phyloP scores from a whole-genome alignment of 805 yeast genomes.

The baker's yeast (Saccharomyces cerevisiae) region DNA sequence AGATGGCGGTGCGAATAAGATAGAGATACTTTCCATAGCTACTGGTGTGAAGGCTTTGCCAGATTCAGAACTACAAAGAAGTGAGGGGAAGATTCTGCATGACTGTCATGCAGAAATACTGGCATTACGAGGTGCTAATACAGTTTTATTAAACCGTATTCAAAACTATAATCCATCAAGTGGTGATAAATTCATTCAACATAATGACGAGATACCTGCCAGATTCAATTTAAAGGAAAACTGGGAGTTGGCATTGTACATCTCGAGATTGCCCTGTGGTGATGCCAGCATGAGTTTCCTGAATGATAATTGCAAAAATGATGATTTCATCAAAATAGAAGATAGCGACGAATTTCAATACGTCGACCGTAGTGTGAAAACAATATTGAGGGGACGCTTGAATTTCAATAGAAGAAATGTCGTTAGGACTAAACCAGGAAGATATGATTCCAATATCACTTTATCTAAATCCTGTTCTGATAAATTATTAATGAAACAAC shows the following conservation, averaged over 20 bases:
- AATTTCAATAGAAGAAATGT: conserved; percentile 48
- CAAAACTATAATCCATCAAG: conserved; percentile 3
- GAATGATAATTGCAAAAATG: conserved; percentile 4
- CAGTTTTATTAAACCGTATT: conserved; percentile 45
- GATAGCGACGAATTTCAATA: conserved; percentile 23
- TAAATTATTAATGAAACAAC: conserved; percentile 61
- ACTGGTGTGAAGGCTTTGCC: conserved; percentile 85
- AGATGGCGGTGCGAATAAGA: conserved; percentile 7
- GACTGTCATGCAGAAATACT: conserved; percentile 89
- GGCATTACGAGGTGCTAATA: conserved; percentile 62
- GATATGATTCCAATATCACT: conserved; percentile 66
- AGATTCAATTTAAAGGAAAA: conserved; percentile 30
- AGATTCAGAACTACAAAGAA: conserved; percentile 34
- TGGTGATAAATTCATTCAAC: conserved; percentile 4
- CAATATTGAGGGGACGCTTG: conserved; percentile 53
- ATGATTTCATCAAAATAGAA: conserved; percentile 11
- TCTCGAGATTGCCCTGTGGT: conserved; percentile 85
- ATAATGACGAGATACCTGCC: background rate
- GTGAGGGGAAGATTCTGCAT: conserved; percentile 60
- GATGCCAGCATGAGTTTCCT: conserved; percentile 62
- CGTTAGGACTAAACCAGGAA: conserved; percentile 89
- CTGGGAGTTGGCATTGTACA: conserved; percentile 47
- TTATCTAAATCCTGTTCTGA: conserved; percentile 85
- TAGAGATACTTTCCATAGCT: conserved; percentile 41
- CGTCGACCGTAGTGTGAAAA: conserved; percentile 18